phyloP scores from a whole-genome alignment of 1,284 basidiomycete species.

The Bondarzewia mesenterica region DNA sequence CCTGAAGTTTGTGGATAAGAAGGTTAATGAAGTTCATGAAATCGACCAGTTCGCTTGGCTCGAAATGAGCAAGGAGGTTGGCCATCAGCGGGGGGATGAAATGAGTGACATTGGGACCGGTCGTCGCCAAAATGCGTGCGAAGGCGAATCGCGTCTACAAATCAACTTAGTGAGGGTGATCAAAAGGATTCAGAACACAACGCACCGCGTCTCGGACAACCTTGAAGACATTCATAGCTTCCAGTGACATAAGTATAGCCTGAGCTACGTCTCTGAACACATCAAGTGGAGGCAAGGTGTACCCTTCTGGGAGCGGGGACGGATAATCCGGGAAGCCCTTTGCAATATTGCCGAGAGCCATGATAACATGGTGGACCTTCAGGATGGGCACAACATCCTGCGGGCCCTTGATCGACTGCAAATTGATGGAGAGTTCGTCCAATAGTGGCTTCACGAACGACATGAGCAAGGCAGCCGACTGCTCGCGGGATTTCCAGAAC shows the following conservation, averaged over 20 bases:
- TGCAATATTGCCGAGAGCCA: conserved; percentile 91
- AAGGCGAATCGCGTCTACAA: conserved; percentile 89
- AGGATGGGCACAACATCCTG: conserved; percentile 72
- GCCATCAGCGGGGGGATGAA: conserved; percentile 85
- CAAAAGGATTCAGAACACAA: conserved; percentile 5
- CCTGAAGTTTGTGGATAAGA: conserved; percentile 89
- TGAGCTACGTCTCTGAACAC: conserved; percentile 88
- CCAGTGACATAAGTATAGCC: conserved; percentile 81
- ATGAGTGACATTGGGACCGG: conserved; percentile 75
- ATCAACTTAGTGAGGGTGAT: conserved; percentile 5
- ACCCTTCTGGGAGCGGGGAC: conserved; percentile 54
- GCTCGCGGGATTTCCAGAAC: conserved; percentile 59
- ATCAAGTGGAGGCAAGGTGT: conserved; percentile 68
- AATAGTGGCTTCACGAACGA: conserved; percentile 80
- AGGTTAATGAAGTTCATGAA: conserved; percentile 93
- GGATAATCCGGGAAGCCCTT: conserved; percentile 95
- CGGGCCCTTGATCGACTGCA: conserved; percentile 52
- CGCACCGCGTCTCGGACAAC: conserved; percentile 90
- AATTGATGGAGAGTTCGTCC: conserved; percentile 64
- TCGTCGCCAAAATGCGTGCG: conserved; percentile 85
- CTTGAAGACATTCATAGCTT: conserved; percentile 83
- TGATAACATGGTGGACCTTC: conserved; percentile 91
- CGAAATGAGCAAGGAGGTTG: conserved; percentile 85
- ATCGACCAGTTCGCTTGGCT: conserved; percentile 88
- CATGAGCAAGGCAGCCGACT: conserved; percentile 66